Base-by-base conservation (phyloP, 345 rosid species). In the Luvunga scandens region DNA sequence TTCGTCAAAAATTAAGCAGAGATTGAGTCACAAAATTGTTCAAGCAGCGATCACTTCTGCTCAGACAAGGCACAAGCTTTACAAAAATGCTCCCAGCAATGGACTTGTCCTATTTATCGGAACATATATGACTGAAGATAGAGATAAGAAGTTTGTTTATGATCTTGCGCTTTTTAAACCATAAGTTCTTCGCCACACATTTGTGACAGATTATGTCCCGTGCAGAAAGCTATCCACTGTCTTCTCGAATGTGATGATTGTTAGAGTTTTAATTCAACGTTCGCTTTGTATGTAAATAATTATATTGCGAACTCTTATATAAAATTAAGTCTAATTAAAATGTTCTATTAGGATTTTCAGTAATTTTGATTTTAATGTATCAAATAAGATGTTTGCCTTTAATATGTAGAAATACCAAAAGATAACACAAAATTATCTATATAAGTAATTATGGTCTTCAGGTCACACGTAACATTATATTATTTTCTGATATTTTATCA, bases 21-120 rank as follows among this genome's bases (percentile, higher is more conserved):
- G 87, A 71, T 87, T 83, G 31, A 87, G 83, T 67, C 85, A 85
- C 36, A 85, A 87, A 33, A 83, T 85, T 71, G 90, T 85, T 72
- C 78, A 83, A 79, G 84, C 72, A n/a, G 82, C 87, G 27, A 83
- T 87, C 1, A 83, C 82, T 39, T 84, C 83, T 63, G 83, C 86
- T 0, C 82, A 83, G 36, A 83, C 78, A 31, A 84, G 89, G 76
- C 67, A 84, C 21, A 87, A 84, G 64, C 81, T 84, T 48, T 84
- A 84, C 75, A 87, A 79, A 77, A 83, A 62, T 71, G 86, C 83
- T 72, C 89, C 83, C 19, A 78, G 76, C 24, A 87, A 87, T 53
- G 85, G 85, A 12, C 81, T 87, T 7, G 83, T 87, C 1, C 81
- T 87, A 39, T 83, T 77, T 66, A 72, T 84, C 4, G 87, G 86